Evolutionary conservation across 1,284 basidiomycete species (phyloP), one percentile per base, ranked within the genome.

Genomic region (Sporisorium exsertum): DNA sequence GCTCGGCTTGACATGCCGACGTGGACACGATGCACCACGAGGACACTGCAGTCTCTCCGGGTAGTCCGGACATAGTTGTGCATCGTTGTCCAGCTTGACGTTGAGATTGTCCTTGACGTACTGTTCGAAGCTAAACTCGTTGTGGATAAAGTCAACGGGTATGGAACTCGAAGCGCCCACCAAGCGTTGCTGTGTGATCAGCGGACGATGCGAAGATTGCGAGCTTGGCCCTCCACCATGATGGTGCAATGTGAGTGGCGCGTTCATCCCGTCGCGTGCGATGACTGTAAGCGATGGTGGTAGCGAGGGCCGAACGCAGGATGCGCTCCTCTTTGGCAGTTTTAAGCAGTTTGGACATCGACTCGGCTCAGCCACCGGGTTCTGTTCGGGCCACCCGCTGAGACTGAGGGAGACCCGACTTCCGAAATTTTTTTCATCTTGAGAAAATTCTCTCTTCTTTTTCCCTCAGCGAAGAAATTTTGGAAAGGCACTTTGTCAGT

Each of bases 1-100:
- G 37, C 60, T 67, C 10, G 69, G 74, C 22, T 58, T 66, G 45
- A 76, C 78, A 53, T 82, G 81, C 13, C 81, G 64, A 22, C 77
- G 46, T 1, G 80, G 73, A 52, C 81, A 83, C 3, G 58, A 58
- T 15, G 64, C 57, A 24, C 78, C 74, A 12, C 72, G 70, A 20
- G 72, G 69, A 51, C 81, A 83, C 26, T 55, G 62, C 22, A 70
- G 58, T 1, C 77, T 62, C 15, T 65, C 55, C 13, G 63, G 20
- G 49, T 69, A 83, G 53, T 79, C 78, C 2, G 80, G 79, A 47
- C 81, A 81, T 46, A 80, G 56, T 35, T 81, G 87, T 87, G 70
- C 68, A 92, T 94, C 94, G 88, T 93, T 92, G 87, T 98, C 96
- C 53, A 99, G 91, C 86, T 95, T 96, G 84, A 97, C 87, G 20